Evolutionary conservation across 2,329 filamentous ascomycete genomes (phyloP), one percentile per base, ranked within the genome.

Genomic region (Monosporascus sp.): DNA sequence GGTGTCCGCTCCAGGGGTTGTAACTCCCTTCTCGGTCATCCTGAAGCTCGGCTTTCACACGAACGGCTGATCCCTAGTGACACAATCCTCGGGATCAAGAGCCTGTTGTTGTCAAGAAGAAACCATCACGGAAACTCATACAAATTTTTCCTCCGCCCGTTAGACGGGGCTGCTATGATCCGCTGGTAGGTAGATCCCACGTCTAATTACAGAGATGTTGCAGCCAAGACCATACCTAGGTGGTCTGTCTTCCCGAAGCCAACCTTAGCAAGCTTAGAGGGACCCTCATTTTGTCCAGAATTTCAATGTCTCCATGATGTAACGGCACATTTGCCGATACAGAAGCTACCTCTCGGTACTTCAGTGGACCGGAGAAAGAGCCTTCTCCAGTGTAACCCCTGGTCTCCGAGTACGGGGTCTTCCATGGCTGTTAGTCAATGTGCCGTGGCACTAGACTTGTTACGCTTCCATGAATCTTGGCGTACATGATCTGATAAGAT

Each of bases 401-500:
- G 39, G 39, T 20, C 39, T 43, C 39, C 39, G 39, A 43, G 39
- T 14, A 43, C 39, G 39, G 39, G 18, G 18, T 6, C 11, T 18
- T 43, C 9, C 39, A 14, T 24, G 39, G 39, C 39, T 24, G 39
- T 20, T 43, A 14, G 39, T 20, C 20, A 43, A 43, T 14, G 17
- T 15, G 18, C 17, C 11, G 7, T 20, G 6, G 18, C n/a, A 43
- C 39, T 43, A 43, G 37, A 20, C 9, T 20, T 14, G 5, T 24
- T n/a, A 24, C 8, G 15, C 7, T 24, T 47, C 6, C 3, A 47
- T 44, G 38, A 38, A n/a, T 38, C 59, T 62, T 62, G 59, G 59
- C 59, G 51, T 58, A 58, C 55, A 62, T 57, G 61, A 68, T 68
- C 65, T 64, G 65, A 66, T 67, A 67, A 67, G 65, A 66, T 67